Conservation (phyloP, 2,329 filamentous ascomycete genomes). For the Hawksworthiomyces lignivorus region DNA sequence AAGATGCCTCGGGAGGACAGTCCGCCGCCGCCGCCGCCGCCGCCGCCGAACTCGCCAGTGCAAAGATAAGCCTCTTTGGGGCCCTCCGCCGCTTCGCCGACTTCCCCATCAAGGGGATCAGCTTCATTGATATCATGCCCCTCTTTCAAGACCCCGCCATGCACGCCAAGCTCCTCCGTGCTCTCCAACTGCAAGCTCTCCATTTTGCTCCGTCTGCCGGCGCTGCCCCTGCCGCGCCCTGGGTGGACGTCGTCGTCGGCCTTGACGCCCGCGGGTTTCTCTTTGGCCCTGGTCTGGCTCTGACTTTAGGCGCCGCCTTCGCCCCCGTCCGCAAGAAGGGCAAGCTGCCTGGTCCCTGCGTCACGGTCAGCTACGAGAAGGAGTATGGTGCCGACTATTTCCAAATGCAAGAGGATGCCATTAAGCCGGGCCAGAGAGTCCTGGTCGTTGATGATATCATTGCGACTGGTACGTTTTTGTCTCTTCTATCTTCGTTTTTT, state of each 20-base stretch:
- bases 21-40: conserved; percentile 53
- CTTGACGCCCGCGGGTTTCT: conserved; percentile 93
- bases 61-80: conserved; percentile 61
- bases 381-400: conserved; percentile 95
- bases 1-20: conserved; percentile 58
- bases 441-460: conserved; percentile 97
- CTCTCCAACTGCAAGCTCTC: conserved; percentile 75
- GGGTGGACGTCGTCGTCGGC: conserved; percentile 77
- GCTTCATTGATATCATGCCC: conserved; percentile 97
- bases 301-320: conserved; percentile 76
- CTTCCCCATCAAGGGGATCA: conserved; percentile 85
- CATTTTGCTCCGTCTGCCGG: conserved; percentile 35
- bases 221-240: conserved; percentile 48
- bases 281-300: conserved; percentile 82
- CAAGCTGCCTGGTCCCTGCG: conserved; percentile 85
- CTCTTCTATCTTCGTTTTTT: background rate
- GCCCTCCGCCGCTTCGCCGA: conserved; percentile 81
- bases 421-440: conserved; percentile 81
- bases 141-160: conserved; percentile 73
- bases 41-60: conserved; percentile 58
- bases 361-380: conserved; percentile 83
- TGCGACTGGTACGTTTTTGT: conserved; percentile 69
- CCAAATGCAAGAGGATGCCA: conserved; percentile 84
- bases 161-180: conserved; percentile 71
- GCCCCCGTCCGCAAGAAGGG: conserved; percentile 92